Evolutionary conservation across 78 protist genomes (phyloP), one percentile per base, ranked within the genome.

Genomic region (Goniomonas avonlea): DNA sequence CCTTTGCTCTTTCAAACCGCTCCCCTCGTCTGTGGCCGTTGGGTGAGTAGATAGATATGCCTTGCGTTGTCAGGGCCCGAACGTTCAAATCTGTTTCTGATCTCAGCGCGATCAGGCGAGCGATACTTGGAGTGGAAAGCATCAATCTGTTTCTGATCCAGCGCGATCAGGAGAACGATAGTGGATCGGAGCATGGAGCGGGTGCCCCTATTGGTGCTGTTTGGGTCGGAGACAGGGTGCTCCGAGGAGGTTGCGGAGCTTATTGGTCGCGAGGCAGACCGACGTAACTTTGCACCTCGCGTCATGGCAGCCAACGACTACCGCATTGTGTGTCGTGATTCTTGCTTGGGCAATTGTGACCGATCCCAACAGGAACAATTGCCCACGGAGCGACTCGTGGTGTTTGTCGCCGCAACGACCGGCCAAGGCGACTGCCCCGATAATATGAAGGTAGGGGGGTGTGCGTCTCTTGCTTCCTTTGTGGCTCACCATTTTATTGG

Each of bases 191-290:
- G n/a, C n/a, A n/a, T n/a, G n/a, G n/a, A n/a, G n/a, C n/a, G n/a
- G n/a, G n/a, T n/a, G n/a, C n/a, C n/a, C n/a, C 53, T 45, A 17
- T 17, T 70, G 0, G 60, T 70, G 45, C 39, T 86, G 50, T 86
- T 76, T 35, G 89, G 79, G 17, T 43, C 77, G 39, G 75, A 87
- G 63, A 79, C 87, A 21, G 90, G 90, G 23, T 58, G 79, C 1
- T 83, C 90, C 53, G n/a, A 55, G 59, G 90, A 87, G 8, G 81
- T 79, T 40, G 90, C 87, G 1, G 86, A 79, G 63, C 45, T 60
- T 7, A 31, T 87, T 17, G 77, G 58, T 15, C 70, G 90, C n/a
- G 77, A 71, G 38, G 81, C 40, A 2, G 5, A 40, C 9, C 40
- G 77, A n/a, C 60, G 70, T 2, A 37, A 0, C 40, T 77, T 82